phyloP scores from a whole-genome alignment of 2,329 filamentous ascomycete genomes.

The Pseudocercospora fuligena region DNA sequence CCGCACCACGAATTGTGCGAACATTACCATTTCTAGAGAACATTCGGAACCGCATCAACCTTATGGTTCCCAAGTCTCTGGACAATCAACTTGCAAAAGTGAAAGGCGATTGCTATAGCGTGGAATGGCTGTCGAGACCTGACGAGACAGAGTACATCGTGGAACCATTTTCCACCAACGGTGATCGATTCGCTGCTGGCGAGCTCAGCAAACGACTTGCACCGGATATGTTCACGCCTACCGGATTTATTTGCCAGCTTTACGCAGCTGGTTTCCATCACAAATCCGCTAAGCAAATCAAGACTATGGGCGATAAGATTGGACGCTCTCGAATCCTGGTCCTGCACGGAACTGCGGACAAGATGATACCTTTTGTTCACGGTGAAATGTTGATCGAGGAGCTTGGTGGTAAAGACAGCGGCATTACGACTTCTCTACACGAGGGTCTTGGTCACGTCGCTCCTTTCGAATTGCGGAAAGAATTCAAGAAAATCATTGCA shows the following conservation, averaged over 20 bases:
- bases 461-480: conserved; percentile 70
- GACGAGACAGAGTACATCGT: conserved; percentile 57
- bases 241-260: conserved; percentile 76
- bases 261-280: conserved; percentile 79
- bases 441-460: conserved; percentile 77
- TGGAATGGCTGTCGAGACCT: conserved; percentile 64
- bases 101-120: conserved; percentile 68
- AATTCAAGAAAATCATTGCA: conserved; percentile 70
- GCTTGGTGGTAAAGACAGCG: conserved; percentile 62
- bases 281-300: conserved; percentile 71
- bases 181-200: conserved; percentile 79
- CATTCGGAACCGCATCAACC: conserved; percentile 60
- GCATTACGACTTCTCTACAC: conserved; percentile 63
- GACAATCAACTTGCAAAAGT: conserved; percentile 69
- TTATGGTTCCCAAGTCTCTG: conserved; percentile 70
- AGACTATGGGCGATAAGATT: conserved; percentile 67
- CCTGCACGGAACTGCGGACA: conserved; percentile 74
- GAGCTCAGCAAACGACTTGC: conserved; percentile 75
- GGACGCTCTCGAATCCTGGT: conserved; percentile 76
- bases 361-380: conserved; percentile 77
- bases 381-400: conserved; percentile 69
- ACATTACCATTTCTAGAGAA: conserved; percentile 64
- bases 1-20: conserved; percentile 53
- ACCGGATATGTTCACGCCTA: conserved; percentile 63
- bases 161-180: conserved; percentile 71